Conservation (phyloP, 2,329 filamentous ascomycete species). For the Rutstroemia sydowiana region DNA sequence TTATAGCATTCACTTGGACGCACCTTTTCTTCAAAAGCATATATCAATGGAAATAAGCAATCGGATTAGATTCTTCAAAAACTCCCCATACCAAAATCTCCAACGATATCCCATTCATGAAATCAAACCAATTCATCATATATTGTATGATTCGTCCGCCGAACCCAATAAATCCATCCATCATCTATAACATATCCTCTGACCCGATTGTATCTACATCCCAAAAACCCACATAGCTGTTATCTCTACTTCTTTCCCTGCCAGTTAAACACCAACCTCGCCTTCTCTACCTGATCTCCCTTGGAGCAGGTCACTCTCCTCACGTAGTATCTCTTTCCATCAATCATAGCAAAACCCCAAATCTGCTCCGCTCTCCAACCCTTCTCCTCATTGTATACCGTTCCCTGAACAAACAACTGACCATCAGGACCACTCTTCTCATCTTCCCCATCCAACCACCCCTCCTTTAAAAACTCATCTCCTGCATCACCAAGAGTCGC, state of each 20-base stretch:
- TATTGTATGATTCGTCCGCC: too few species aligned
- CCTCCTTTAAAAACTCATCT: conserved; percentile 35
- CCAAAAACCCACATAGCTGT: too few species aligned
- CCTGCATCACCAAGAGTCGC: conserved; percentile 23
- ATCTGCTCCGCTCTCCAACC: conserved; percentile 50
- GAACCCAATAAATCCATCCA: too few species aligned
- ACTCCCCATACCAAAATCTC: too few species aligned
- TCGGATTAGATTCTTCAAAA: too few species aligned
- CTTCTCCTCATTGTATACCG: conserved; percentile 39
- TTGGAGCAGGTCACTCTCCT: conserved; percentile 35
- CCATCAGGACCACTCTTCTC: conserved; percentile 36
- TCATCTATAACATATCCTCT: too few species aligned
- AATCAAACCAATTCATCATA: too few species aligned
- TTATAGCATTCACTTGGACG: too few species aligned
- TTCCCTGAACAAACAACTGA: conserved; percentile 40
- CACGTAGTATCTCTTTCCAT: conserved; percentile 34
- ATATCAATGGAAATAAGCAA: too few species aligned
- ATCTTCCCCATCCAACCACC: conserved; percentile 41
- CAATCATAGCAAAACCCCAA: conserved; percentile 39
- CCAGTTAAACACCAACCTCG: conserved; percentile 38
- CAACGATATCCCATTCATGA: too few species aligned
- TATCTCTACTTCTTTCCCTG: conserved; percentile 22
- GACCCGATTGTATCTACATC: too few species aligned
- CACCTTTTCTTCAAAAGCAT: too few species aligned
- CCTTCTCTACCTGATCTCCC: conserved; percentile 32